A percentile compares a stretch with the other conserved stretches of the same genome.
These are phyloP conservation scores for Fusarium sp. DNA, from an alignment of 2,329 filamentous ascomycete genomes.

Conservation along the genomic window DNA sequence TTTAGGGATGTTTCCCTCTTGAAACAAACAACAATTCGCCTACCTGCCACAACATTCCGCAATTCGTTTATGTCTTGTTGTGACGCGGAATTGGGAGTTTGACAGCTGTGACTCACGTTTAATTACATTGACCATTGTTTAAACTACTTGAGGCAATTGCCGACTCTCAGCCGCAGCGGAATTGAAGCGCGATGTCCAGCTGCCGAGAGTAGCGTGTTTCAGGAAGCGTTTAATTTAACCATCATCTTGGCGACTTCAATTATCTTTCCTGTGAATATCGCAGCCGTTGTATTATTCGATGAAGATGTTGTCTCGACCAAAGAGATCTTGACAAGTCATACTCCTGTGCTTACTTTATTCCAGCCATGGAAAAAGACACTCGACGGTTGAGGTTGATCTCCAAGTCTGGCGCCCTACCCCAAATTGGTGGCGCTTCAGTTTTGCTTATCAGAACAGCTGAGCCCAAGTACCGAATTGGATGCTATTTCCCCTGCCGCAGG, in stretches of 20 bases:
- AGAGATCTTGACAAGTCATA: not conserved
- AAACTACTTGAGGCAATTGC: conserved; percentile 13
- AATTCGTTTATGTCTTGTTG: no score
- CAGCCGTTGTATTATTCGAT: not conserved
- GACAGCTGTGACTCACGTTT: not conserved
- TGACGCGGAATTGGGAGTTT: not conserved
- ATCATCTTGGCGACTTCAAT: not conserved
- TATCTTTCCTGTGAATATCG: no score
- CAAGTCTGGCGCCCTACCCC: conserved; percentile 11
- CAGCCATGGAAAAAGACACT: no score
- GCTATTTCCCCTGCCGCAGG: conserved; percentile 27
- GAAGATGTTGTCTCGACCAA: rapidly evolving
- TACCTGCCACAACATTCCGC: no score
- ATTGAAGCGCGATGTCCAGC: not conserved
- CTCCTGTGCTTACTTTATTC: no score
- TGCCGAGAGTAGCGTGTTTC: conserved; percentile 15
- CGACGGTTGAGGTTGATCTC: not conserved
- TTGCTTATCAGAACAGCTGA: not conserved
- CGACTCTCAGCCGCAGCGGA: conserved; percentile 28
- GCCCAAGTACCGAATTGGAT: conserved; percentile 35
- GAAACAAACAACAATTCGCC: not conserved
- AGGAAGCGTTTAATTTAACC: not conserved
- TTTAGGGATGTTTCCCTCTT: not conserved
- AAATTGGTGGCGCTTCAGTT: conserved; percentile 44
- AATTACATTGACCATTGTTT: conserved; percentile 1